Evolutionary conservation across 2,329 filamentous ascomycete genomes (phyloP).

Genomic region (Penicillium sclerotigenum): DNA sequence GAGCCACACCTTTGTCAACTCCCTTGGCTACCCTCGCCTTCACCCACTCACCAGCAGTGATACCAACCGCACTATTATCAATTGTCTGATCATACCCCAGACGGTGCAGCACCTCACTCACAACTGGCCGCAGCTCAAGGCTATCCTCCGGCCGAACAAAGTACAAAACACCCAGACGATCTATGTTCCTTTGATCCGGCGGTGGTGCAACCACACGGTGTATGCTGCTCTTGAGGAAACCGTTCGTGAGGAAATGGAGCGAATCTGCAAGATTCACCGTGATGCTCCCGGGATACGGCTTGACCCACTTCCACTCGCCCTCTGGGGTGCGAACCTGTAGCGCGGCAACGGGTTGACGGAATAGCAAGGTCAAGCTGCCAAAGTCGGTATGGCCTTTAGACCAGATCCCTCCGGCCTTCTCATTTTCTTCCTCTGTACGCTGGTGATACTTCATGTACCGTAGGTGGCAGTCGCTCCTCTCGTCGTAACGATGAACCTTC

Average conservation of each 20-base stretch:
- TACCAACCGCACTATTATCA: slow-evolving; percentile 8
- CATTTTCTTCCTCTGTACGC: slow-evolving; percentile 48
- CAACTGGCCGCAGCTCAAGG: slow-evolving; percentile 25
- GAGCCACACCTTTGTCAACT: slow-evolving; percentile 12
- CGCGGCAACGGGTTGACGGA: slow-evolving; percentile 56
- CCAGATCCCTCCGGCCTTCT: slow-evolving; percentile 42
- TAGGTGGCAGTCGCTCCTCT: slow-evolving; percentile 57
- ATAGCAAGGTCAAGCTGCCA: slow-evolving; percentile 55
- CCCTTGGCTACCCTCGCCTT: slow-evolving; percentile 22
- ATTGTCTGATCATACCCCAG: slow-evolving; percentile 16
- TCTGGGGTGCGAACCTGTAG: slow-evolving; percentile 52
- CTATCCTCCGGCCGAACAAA: slow-evolving; percentile 46
- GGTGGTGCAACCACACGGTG: slow-evolving; percentile 49
- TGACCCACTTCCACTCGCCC: slow-evolving; percentile 51
- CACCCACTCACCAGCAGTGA: slow-evolving; percentile 21
- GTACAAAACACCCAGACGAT: slow-evolving; percentile 42
- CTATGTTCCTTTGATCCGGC: slow-evolving; percentile 41
- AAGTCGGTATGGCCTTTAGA: slow-evolving; percentile 55
- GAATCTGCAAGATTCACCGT: slow-evolving; percentile 53
- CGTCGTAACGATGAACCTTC: slow-evolving; percentile 55
- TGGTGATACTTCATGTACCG: slow-evolving; percentile 59
- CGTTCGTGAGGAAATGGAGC: slow-evolving; percentile 48
- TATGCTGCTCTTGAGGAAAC: slow-evolving; percentile 47
- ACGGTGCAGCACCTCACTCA: slow-evolving; percentile 34
- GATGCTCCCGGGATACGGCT: slow-evolving; percentile 46